A percentile compares a stretch with the other conserved stretches of the same genome.
These are phyloP conservation scores for Pseudotulostoma volvatum DNA, from an alignment of 495 filamentous ascomycete species.

Conservation along the genomic window DNA sequence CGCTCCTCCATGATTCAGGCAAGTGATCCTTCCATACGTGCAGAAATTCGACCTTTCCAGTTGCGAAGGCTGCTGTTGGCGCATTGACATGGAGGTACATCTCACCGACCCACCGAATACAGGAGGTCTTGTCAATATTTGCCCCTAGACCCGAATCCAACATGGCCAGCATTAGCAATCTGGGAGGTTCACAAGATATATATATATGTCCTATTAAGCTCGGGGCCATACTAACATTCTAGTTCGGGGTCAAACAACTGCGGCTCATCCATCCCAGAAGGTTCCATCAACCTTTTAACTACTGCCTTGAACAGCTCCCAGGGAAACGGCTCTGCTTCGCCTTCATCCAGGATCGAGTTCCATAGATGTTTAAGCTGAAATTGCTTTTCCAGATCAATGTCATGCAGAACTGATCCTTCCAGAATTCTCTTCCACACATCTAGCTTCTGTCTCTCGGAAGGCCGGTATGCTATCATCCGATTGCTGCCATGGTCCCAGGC, in stretches of 20 bases:
- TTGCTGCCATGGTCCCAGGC: slow-evolving; percentile 6
- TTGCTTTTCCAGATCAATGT: slow-evolving; percentile 27
- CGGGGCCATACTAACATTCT: slow-evolving; percentile 23
- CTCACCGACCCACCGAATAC: slow-evolving; percentile 34
- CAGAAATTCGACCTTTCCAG: slow-evolving; percentile 33
- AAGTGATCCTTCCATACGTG: slow-evolving; percentile 39
- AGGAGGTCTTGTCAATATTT: slow-evolving; percentile 28
- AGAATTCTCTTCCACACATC: slow-evolving; percentile 30
- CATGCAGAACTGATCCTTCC: slow-evolving; percentile 28
- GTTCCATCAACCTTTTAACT: slow-evolving; percentile 21
- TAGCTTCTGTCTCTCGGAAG: slow-evolving; percentile 24
- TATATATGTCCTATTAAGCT: too few relatives aligned
- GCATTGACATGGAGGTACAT: slow-evolving; percentile 35
- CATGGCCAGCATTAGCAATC: neutral
- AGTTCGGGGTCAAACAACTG: slow-evolving; percentile 8
- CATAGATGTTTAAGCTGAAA: slow-evolving; percentile 33
- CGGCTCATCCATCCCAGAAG: neutral
- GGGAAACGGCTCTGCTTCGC: slow-evolving; percentile 20
- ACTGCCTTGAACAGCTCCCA: slow-evolving; percentile 27
- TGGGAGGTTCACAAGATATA: neutral
- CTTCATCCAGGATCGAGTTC: slow-evolving; percentile 31
- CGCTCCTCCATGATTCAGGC: slow-evolving; percentile 40
- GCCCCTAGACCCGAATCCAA: slow-evolving; percentile 17
- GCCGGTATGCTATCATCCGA: slow-evolving; percentile 12
- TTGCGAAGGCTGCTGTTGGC: slow-evolving; percentile 16